phyloP scores from a whole-genome alignment of 495 filamentous ascomycete species.

The Talaromyces wortmannii region DNA sequence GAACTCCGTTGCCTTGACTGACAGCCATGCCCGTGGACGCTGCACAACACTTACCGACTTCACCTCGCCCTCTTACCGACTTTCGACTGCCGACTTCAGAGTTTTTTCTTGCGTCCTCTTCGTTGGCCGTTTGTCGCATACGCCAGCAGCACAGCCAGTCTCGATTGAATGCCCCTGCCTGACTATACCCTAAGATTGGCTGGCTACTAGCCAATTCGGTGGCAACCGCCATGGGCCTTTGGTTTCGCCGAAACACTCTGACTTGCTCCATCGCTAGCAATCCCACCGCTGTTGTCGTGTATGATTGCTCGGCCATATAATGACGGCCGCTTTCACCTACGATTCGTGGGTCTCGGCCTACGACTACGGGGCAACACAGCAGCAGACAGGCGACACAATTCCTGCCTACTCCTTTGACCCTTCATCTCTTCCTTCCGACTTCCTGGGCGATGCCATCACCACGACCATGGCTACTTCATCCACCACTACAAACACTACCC shows the following conservation, averaged over 20 bases:
- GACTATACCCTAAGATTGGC: neutral
- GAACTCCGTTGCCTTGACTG: no score
- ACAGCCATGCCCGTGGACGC: no score
- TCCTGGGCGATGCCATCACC: neutral
- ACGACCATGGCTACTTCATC: neutral
- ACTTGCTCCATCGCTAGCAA: no score
- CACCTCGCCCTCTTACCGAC: no score
- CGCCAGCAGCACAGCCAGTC: neutral
- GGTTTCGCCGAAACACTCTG: neutral
- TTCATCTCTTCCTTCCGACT: neutral
- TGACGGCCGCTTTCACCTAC: neutral
- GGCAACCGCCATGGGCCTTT: neutral
- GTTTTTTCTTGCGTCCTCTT: no score
- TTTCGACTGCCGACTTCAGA: no score
- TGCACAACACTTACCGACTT: no score
- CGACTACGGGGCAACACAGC: neutral
- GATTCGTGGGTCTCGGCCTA: neutral
- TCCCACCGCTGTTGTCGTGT: neutral
- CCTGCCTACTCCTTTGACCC: neutral
- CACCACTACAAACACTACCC: neutral
- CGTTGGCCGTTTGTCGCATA: no score
- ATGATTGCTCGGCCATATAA: neutral
- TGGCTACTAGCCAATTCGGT: neutral
- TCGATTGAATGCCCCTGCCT: no score
- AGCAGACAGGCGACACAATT: no score